Base-by-base conservation (phyloP, 768 basidiomycete genomes). In the Lyophyllum shimeji region DNA sequence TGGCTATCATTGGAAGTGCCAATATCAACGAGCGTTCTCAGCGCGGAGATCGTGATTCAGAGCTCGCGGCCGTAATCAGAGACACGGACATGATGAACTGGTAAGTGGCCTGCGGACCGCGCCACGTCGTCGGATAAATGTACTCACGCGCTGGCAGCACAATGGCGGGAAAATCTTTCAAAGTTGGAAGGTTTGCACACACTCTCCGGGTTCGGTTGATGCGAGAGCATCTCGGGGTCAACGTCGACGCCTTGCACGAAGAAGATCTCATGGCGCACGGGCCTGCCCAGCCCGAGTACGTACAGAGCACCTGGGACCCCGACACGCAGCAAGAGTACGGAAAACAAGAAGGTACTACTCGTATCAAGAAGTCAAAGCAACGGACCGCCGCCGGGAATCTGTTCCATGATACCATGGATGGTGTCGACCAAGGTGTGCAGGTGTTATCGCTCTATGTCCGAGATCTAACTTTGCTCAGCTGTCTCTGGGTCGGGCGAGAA, bases 21-120 rank as follows among this genome's bases (percentile, higher is more conserved):
- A 98, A 97, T 69, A 94, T 99, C 76, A 98, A 99, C 67, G 97
- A 99, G 68, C 85, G 97, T 34, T 96, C 93, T 13, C 92, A 93
- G 66, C 82, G 93, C 25, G 97, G 97, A 21, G 96, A 99, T 69
- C 87, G 97, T 25, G 97, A 99, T 70, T 98, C 96, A 2, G 97
- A 99, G 68, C 70, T 98, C 31, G 93, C 94, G 2, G 86, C 91
- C 34, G 85, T 99, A 44, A 91, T 98, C 50, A 80, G 94, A 59
- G 97, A 99, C 65, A 98, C 96, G 2, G 96, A 99, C 65, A 89
- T 99, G 90, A 89, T 98, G 50, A 87, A 96, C 56, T 82, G 93
- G 92, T 90, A 59, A 49, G 82, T 73, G 9, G 12, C 33, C 33
- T 17, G 12, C 40, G 27, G 21, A n/a, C 50, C 47, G 29, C 25